phyloP scores from a whole-genome alignment of 1,284 basidiomycete species.

The Irpex rosettiformis region DNA sequence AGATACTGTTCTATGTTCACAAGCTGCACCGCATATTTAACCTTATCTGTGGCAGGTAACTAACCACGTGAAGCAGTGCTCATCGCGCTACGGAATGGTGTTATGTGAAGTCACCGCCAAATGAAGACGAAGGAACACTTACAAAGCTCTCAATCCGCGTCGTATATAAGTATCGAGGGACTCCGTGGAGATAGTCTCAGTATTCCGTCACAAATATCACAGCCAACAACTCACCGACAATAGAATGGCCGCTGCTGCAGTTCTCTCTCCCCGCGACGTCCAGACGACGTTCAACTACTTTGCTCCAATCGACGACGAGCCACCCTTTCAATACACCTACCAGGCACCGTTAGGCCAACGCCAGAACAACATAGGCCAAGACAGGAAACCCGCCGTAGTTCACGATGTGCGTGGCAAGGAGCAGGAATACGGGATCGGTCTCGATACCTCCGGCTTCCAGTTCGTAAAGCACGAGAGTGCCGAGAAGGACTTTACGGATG shows the following conservation, averaged over 20 bases:
- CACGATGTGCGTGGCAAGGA: conserved; percentile 33
- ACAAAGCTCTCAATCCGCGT: not conserved
- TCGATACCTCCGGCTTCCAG: conserved; percentile 43
- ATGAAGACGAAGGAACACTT: not conserved
- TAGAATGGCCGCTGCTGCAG: conserved; percentile 27
- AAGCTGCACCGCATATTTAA: not conserved
- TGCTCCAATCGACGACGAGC: conserved; percentile 20
- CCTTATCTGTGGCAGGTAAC: not conserved
- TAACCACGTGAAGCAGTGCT: not conserved
- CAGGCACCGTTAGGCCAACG: conserved; percentile 20
- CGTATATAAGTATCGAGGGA: not conserved
- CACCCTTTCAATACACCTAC: conserved; percentile 26
- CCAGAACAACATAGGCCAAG: conserved; percentile 24
- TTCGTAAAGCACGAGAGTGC: conserved; percentile 30
- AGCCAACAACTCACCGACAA: not conserved
- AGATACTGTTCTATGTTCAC: not conserved
- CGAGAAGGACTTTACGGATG: conserved; percentile 41
- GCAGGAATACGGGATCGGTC: conserved; percentile 26
- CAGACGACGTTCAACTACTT: conserved; percentile 32
- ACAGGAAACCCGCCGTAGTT: conserved; percentile 23
- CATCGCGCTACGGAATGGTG: not conserved
- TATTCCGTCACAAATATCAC: not conserved
- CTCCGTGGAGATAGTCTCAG: not conserved
- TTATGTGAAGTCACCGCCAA: not conserved
- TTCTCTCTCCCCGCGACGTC: conserved; percentile 28